A percentile compares a stretch with the other conserved stretches of the same genome.
Evolutionary conservation across 2,329 filamentous ascomycete species (phyloP).

Genomic region (Xylaria sp.): DNA sequence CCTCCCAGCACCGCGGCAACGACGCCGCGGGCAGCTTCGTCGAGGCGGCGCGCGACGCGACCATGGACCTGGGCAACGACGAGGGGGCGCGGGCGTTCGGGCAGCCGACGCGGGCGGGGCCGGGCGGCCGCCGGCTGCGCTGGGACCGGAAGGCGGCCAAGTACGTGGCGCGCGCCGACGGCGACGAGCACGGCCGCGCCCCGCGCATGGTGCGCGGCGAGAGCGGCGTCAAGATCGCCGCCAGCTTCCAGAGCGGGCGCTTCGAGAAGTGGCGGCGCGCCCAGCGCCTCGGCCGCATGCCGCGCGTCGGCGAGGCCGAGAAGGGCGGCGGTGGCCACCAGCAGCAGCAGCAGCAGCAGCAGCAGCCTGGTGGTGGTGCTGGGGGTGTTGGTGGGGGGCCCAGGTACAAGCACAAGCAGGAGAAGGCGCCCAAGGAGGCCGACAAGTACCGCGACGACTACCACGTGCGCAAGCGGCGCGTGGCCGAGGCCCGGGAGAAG

Average conservation of each 20-base stretch:
- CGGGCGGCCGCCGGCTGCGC: too few relatives aligned
- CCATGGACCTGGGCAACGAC: conserved; percentile 93
- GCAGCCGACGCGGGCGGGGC: conserved; percentile 69
- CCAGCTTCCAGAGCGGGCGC: conserved; percentile 87
- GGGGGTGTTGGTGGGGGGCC: conserved; percentile 47
- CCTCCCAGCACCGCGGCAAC: conserved; percentile 1
- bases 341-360: conserved; percentile 43
- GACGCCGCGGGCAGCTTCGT: conserved; percentile 78
- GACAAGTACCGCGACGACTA: conserved; percentile 94
- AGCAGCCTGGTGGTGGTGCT: conserved; percentile 34
- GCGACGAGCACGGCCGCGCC: conserved; percentile 83
- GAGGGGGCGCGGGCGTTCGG: conserved; percentile 80
- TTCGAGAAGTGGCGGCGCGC: conserved; percentile 92
- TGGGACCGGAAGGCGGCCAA: conserved; percentile 98
- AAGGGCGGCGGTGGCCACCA: conserved; percentile 43
- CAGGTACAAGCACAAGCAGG: conserved; percentile 82
- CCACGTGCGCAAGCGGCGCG: conserved; percentile 85
- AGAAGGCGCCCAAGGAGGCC: conserved; percentile 87
- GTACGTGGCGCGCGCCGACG: conserved; percentile 89
- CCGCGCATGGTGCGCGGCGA: conserved; percentile 79
- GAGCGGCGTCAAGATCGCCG: conserved; percentile 93
- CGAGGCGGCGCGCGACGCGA: conserved; percentile 79
- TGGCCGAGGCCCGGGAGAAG: conserved; percentile 85
- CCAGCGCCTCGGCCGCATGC: conserved; percentile 78
- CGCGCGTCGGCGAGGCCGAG: conserved; percentile 83